Conservation (phyloP, 2,329 filamentous ascomycete species). For the Colletotrichum tamarilloi region DNA sequence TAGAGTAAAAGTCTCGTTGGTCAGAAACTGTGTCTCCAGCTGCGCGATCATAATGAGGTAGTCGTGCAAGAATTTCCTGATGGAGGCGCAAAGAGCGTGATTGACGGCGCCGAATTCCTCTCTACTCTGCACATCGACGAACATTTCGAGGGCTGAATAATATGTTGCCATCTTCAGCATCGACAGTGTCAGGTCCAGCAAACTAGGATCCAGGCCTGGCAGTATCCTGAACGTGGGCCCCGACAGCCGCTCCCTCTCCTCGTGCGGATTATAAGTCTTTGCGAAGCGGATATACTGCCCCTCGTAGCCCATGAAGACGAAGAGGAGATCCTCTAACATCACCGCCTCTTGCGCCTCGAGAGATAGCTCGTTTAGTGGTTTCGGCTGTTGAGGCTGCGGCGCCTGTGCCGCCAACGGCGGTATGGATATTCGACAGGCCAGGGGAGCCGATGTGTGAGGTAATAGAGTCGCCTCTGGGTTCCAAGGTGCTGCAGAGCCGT, state of each 20-base stretch:
- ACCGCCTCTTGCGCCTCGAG: constrained; percentile 86
- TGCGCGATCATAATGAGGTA: constrained; percentile 94
- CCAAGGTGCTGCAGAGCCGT: constrained; percentile 67
- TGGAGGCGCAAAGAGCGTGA: constrained; percentile 94
- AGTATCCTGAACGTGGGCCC: constrained; percentile 85
- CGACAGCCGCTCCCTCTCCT: constrained; percentile 87
- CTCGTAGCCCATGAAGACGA: constrained; percentile 98
- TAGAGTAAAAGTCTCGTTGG: constrained; percentile 88
- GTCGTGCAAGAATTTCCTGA: constrained; percentile 90
- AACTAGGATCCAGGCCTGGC: constrained; percentile 87
- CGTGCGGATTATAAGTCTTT: constrained; percentile 82
- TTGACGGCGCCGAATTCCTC: constrained; percentile 95
- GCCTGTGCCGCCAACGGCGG: constrained; percentile 80
- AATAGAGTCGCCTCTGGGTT: constrained; percentile 82
- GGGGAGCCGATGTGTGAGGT: constrained; percentile 73
- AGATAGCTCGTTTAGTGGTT: constrained; percentile 75
- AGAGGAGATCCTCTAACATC: constrained; percentile 90
- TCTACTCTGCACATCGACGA: constrained; percentile 92
- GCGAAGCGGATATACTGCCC: constrained; percentile 95
- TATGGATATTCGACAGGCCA: constrained; percentile 72
- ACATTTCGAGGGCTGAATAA: constrained; percentile 90
- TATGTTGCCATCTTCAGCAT: constrained; percentile 97
- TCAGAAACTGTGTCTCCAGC: constrained; percentile 91
- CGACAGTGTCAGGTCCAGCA: constrained; percentile 86
- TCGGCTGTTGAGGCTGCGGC: constrained; percentile 75